Conservation (phyloP, 2,329 filamentous ascomycete species). For the Calonectria pteridis region DNA sequence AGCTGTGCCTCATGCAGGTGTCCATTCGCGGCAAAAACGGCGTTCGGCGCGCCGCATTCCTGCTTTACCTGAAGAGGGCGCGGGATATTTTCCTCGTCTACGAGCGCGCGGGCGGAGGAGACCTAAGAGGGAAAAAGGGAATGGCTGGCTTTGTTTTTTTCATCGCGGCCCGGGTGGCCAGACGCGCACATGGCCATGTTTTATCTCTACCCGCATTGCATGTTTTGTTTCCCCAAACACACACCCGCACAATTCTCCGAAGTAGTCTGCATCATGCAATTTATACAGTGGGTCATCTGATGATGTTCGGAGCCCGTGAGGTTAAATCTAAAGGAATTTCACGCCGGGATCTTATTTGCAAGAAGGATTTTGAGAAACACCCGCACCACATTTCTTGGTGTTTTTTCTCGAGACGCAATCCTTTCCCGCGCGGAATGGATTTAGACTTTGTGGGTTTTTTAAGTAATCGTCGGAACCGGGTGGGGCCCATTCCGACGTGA, state of each 20-base stretch:
- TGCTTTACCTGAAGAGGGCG: not conserved
- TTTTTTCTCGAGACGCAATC: not conserved
- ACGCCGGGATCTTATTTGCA: not conserved
- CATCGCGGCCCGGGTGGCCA: not conserved
- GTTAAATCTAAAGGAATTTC: not conserved
- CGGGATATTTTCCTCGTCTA: not conserved
- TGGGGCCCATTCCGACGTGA: not conserved
- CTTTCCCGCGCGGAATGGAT: not conserved
- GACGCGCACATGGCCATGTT: not conserved
- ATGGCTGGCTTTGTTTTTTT: not conserved
- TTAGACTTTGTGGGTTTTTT: not conserved
- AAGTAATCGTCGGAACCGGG: not conserved
- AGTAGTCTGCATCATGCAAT: not conserved
- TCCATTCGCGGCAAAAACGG: not conserved
- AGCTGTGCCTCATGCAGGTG: not conserved
- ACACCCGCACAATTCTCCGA: not conserved
- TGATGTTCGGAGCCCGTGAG: not conserved
- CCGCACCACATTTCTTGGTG: not conserved
- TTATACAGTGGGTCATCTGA: not conserved
- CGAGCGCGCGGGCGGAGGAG: not conserved
- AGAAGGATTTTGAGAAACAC: not conserved
- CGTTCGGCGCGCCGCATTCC: not conserved
- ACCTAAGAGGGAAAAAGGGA: not conserved
- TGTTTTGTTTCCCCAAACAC: constrained; percentile 3
- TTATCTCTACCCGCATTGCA: not conserved